Evolutionary conservation across 768 basidiomycete species (phyloP), one percentile per base, ranked within the genome.

Genomic region (Phaeotremella skinneri): DNA sequence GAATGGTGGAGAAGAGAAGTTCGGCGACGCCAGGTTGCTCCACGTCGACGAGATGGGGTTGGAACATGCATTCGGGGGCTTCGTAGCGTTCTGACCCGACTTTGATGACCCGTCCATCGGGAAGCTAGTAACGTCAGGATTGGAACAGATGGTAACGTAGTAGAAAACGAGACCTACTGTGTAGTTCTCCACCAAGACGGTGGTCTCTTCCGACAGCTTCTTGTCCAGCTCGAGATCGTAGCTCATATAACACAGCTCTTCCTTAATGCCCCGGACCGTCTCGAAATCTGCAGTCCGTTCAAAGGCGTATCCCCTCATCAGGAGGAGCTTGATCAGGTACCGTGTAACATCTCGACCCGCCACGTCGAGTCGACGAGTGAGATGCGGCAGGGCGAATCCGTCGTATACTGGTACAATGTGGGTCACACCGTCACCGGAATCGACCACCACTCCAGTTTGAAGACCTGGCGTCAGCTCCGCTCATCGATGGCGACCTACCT

Each of bases 241-340:
- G 70, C 93, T 94, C 72, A 96, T 89, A 74, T 98, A 99, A 80
- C 96, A 99, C 45, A 98, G 79, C 77, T 93, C 96, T 82, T 99
- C 96, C 80, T 99, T 99, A 80, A 99, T 98, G 77, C 96, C 91
- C 30, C 94, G 81, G 21, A 99, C 96, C 1, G 96, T 99, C 81
- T 99, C 96, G 70, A 99, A 99, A 80, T 99, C 96, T 26, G 96
- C 96, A 2, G 96, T 99, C 39, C 96, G 86, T 79, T 99, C 98
- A 83, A 99, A 98, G 0, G 96, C 96, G 77, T 99, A 98, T n/a
- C 96, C 96, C n/a, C 94, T 86, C 93, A 97, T 97, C 68, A 98
- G 85, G 31, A 99, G 82, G n/a, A 99, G 83, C 80, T 98, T 99
- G 84, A 99, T 99, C 78, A 99, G 81, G 79, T 99, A 99, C 69